Evolutionary conservation across 2,329 filamentous ascomycete species (phyloP).

Genomic region (Aspergillus arachidicola): DNA sequence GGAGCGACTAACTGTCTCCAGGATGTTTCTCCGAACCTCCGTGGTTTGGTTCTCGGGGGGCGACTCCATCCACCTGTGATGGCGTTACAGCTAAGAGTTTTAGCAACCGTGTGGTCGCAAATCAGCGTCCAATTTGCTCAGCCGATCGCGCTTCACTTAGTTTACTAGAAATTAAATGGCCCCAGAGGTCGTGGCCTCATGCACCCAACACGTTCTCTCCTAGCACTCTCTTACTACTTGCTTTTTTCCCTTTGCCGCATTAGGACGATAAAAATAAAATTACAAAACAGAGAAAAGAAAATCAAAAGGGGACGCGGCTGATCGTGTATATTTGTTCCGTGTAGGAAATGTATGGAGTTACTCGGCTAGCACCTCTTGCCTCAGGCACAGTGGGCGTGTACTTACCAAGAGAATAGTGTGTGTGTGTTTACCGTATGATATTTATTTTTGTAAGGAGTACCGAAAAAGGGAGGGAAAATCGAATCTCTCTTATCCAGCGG

Average conservation of each 20-base stretch:
- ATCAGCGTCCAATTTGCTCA: constrained; percentile 20
- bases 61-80: constrained; percentile 9
- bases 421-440: neutral
- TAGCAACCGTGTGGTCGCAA: constrained; percentile 18
- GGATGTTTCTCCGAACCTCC: constrained; percentile 19
- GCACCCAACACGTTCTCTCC: constrained; percentile 21
- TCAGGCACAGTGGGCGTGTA: neutral
- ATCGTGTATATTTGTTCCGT: neutral
- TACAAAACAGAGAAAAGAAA: constrained; percentile 1
- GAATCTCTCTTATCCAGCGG: neutral
- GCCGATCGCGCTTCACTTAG: constrained; percentile 7
- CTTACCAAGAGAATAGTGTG: neutral
- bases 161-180: constrained; percentile 13
- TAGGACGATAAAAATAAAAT: constrained; percentile 3
- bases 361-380: neutral
- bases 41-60: constrained; percentile 11
- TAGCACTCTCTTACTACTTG: neutral
- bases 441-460: neutral
- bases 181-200: constrained; percentile 13
- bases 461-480: neutral
- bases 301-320: constrained; percentile 14
- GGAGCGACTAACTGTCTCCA: constrained; percentile 10
- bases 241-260: constrained; percentile 10
- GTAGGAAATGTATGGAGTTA: neutral
- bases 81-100: constrained; percentile 24